A percentile compares a stretch with the other conserved stretches of the same genome.
phyloP scores from a whole-genome alignment of 2,329 filamentous ascomycete species.

The Aspergillus sp. region DNA sequence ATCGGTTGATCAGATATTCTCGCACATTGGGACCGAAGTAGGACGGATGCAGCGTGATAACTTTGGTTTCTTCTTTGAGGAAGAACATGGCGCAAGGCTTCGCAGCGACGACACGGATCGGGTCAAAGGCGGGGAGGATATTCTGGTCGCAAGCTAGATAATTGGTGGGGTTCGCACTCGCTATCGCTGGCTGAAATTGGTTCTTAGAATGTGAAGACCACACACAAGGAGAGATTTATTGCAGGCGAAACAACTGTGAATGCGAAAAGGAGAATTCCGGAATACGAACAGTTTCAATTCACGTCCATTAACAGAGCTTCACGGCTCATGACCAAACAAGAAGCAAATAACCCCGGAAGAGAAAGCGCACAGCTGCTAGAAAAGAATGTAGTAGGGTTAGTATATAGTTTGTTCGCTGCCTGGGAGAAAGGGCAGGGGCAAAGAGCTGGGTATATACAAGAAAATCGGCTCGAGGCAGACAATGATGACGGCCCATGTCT shows the following conservation, averaged over 20 bases:
- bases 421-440: conserved; percentile 4
- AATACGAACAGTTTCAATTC: conserved; percentile 1
- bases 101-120: neutral
- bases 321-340: conserved; percentile 9
- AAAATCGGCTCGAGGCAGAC: conserved; percentile 5
- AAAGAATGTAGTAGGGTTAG: conserved; percentile 2
- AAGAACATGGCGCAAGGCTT: conserved; percentile 75
- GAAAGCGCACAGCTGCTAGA: neutral
- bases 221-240: neutral
- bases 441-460: conserved; percentile 4
- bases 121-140: neutral
- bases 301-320: conserved; percentile 6
- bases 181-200: neutral
- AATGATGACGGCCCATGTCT: conserved; percentile 4
- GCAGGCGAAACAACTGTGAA: neutral
- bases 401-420: conserved; percentile 1
- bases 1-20: conserved; percentile 82
- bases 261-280: conserved; percentile 1
- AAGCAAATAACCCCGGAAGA: conserved; percentile 1
- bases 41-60: conserved; percentile 91
- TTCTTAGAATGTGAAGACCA: neutral
- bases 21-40: conserved; percentile 95
- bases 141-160: neutral
- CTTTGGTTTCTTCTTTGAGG: conserved; percentile 92
- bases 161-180: neutral